Evolutionary conservation across 306 rosid species (phyloP).

Genomic region (Medicago lupulina): DNA sequence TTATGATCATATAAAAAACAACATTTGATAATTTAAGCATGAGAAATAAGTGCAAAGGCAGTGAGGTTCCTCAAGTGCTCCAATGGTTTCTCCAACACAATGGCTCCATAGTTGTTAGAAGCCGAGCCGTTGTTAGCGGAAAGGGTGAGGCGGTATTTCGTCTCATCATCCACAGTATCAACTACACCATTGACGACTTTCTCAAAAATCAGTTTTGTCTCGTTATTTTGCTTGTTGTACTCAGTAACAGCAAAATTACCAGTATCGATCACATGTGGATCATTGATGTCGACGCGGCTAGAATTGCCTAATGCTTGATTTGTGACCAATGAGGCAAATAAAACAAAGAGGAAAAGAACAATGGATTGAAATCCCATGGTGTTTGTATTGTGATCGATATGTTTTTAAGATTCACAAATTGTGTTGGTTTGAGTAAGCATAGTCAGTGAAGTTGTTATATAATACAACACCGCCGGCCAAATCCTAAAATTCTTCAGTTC

Average conservation of each 20-base stretch:
- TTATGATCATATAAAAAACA: too few relatives aligned
- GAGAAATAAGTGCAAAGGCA: not conserved
- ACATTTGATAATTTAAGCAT: not conserved
- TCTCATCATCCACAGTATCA: not conserved
- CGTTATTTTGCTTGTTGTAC: not conserved
- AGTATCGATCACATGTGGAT: not conserved
- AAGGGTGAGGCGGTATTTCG: slow-evolving; percentile 35
- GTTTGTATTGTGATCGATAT: too few relatives aligned
- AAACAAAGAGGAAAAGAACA: not conserved
- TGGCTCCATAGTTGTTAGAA: slow-evolving; percentile 30
- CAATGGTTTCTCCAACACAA: slow-evolving; percentile 36
- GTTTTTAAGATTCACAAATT: too few relatives aligned
- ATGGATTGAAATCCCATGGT: not conserved
- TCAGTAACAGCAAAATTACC: not conserved
- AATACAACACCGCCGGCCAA: too few relatives aligned
- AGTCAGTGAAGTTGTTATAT: too few relatives aligned
- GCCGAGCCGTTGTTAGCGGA: slow-evolving; percentile 10
- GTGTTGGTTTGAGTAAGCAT: too few relatives aligned
- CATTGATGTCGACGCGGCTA: not conserved
- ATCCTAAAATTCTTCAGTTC: too few relatives aligned
- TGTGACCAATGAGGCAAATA: not conserved
- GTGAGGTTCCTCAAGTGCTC: slow-evolving; percentile 31
- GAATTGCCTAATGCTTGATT: not conserved
- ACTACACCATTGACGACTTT: not conserved
- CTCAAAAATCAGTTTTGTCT: not conserved